Evolutionary conservation across 768 basidiomycete species (phyloP), one percentile per base, ranked within the genome.

Genomic region (Mycena belliarum): DNA sequence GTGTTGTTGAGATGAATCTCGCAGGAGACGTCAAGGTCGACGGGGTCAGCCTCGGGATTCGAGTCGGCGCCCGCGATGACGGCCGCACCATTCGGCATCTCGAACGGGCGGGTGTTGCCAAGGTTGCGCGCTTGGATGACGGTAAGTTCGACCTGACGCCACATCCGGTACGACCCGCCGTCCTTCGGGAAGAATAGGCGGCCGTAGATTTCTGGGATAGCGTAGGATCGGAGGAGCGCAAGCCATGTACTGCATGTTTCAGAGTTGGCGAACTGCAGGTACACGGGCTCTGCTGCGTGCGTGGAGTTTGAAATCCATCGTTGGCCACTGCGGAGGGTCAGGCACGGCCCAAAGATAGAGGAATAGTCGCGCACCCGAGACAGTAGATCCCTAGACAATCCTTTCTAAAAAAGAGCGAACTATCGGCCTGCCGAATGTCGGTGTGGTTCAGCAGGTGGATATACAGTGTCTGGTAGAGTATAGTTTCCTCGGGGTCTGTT

Each of bases 81-180:
- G 33, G 70, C 75, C 37, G 72, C 59, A 47, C 58, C 58, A 23
- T 53, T 59, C 52, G 41, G 55, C 43, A 26, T 52, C 57, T 73
- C 72, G 52, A 74, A 66, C 4, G 75, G 69, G 18, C 75, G 82
- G 41, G 75, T 70, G 56, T 76, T 77, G 46, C 89, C 88, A 29
- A 95, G 75, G 65, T 87, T 86, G 38, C 91, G 84, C 14, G 85
- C 91, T 71, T 91, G 88, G 37, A 87, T 76, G 52, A 92, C 77
- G 28, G 82, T 81, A 24, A 94, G 75, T 60, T 90, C 84, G 23
- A 94, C 79, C 69, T 90, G 88, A 49, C 93, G 81, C 89, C 90
- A 94, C 83, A 94, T 89, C 52, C 93, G 86, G 72, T 91, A 93
- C 12, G 89, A 82, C 8, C 91, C 91, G 41, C 87, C 89, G 58